Evolutionary conservation across 192 early-diverging fungal genomes (phyloP).

Genomic region (Podochytrium sp.): DNA sequence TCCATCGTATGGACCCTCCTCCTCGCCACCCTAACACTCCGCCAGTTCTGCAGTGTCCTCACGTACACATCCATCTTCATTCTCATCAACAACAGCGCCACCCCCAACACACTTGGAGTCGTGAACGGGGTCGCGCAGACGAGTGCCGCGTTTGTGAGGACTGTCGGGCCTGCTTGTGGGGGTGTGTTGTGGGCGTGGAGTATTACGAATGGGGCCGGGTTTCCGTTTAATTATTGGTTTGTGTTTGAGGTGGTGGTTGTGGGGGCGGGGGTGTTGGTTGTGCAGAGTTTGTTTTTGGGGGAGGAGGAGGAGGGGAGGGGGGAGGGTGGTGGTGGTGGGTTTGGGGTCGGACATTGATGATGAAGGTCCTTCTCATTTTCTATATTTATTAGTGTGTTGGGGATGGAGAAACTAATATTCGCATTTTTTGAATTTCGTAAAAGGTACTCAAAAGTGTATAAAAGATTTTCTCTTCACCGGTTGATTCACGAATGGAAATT

Average conservation of each 20-base stretch:
- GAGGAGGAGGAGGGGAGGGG: neutral
- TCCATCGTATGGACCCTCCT: conserved; percentile 6
- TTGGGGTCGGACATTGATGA: too few species aligned
- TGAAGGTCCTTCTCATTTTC: too few species aligned
- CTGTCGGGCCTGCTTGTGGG: conserved; percentile 32
- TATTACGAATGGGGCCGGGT: conserved; percentile 25
- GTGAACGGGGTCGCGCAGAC: conserved; percentile 37
- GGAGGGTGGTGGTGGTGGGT: neutral
- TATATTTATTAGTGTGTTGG: too few species aligned
- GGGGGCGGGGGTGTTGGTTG: neutral
- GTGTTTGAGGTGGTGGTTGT: conserved; percentile 18
- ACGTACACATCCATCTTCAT: conserved; percentile 35
- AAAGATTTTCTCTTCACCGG: too few species aligned
- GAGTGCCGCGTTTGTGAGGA: conserved; percentile 33
- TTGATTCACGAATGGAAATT: too few species aligned
- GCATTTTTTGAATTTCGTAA: too few species aligned
- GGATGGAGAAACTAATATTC: too few species aligned
- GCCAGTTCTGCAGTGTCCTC: conserved; percentile 35
- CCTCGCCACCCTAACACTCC: conserved; percentile 16
- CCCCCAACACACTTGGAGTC: conserved; percentile 16
- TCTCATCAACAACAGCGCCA: conserved; percentile 31
- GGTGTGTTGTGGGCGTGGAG: conserved; percentile 42
- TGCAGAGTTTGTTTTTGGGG: neutral
- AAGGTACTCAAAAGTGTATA: too few species aligned
- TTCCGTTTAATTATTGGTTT: conserved; percentile 40